These are phyloP conservation scores for Candolleomyces aberdarensis DNA, from an alignment of 768 basidiomycete species.

Conservation along the genomic window DNA sequence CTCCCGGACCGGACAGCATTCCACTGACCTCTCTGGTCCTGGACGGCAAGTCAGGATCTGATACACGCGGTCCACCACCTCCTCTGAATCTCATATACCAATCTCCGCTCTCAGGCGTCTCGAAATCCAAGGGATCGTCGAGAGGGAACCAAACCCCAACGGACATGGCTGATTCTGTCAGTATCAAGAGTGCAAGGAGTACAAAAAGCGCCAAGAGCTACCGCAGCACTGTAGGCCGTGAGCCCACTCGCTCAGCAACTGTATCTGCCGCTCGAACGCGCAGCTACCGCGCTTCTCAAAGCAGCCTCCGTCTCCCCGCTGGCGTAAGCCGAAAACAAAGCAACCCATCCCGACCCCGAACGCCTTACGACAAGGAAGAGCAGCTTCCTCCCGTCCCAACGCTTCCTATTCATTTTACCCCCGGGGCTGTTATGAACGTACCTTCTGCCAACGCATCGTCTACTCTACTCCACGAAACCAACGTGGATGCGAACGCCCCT, in stretches of 20 bases:
- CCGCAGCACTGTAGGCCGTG: conserved; percentile 17
- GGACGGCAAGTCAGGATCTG: conserved; percentile 4
- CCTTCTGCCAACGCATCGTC: conserved; percentile 22
- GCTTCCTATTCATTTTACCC: conserved; percentile 27
- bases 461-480: conserved; percentile 13
- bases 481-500: not conserved
- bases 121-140: conserved; percentile 9
- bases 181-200: conserved; percentile 36
- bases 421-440: conserved; percentile 11
- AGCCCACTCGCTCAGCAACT: conserved; percentile 33
- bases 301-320: conserved; percentile 60
- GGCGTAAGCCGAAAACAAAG: conserved; percentile 22
- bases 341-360: conserved; percentile 14
- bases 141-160: conserved; percentile 20
- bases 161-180: conserved; percentile 35
- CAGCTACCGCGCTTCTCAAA: conserved; percentile 60
- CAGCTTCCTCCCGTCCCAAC: conserved; percentile 31
- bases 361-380: conserved; percentile 19
- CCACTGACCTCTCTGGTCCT: conserved; percentile 15
- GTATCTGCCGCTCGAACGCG: conserved; percentile 65
- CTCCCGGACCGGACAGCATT: conserved; percentile 15
- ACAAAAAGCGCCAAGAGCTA: conserved; percentile 32
- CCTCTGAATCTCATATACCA: conserved; percentile 2
- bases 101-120: conserved; percentile 18
- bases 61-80: conserved; percentile 4